Evolutionary conservation across 352 stramenopile species (phyloP), one percentile per base, ranked within the genome.

Genomic region (Thalassiosira hispida): DNA sequence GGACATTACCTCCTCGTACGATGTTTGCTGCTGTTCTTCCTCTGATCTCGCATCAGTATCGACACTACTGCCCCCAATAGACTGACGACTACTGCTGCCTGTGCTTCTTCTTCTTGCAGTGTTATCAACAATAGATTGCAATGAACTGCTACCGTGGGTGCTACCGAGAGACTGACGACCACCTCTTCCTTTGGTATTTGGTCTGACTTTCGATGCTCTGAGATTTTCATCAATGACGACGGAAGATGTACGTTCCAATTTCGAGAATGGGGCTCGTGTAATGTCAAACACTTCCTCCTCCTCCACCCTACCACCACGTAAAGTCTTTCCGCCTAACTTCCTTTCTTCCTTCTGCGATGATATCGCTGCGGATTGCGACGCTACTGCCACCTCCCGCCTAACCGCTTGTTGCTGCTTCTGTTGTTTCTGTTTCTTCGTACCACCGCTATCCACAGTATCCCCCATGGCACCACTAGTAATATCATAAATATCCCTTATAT

Each of bases 171-270:
- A n/a, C n/a, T n/a, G n/a, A n/a, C n/a, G n/a, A n/a, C n/a, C n/a
- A n/a, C n/a, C n/a, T n/a, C n/a, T n/a, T n/a, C n/a, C n/a, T n/a
- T n/a, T n/a, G n/a, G n/a, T n/a, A n/a, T n/a, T n/a, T n/a, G n/a
- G n/a, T n/a, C n/a, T n/a, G n/a, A n/a, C n/a, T n/a, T n/a, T n/a
- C n/a, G n/a, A n/a, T n/a, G n/a, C n/a, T n/a, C n/a, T n/a, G n/a
- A n/a, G n/a, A 57, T 76, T 76, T 27, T 20, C 23, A 66, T 76
- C 67, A 35, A 22, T 76, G 12, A 67, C 42, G 7, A 25, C 23
- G 18, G 67, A 76, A n/a, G 67, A 64, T 3, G 65, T 59, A 44
- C 65, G 65, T 35, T 74, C 65, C 35, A 74, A 72, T 25, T 31
- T 62, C 2, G 53, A 38, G 22, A 56, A 49, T 1, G n/a, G 18